phyloP scores from a whole-genome alignment of 805 yeast genomes.

The Teunomyces pallodes region DNA sequence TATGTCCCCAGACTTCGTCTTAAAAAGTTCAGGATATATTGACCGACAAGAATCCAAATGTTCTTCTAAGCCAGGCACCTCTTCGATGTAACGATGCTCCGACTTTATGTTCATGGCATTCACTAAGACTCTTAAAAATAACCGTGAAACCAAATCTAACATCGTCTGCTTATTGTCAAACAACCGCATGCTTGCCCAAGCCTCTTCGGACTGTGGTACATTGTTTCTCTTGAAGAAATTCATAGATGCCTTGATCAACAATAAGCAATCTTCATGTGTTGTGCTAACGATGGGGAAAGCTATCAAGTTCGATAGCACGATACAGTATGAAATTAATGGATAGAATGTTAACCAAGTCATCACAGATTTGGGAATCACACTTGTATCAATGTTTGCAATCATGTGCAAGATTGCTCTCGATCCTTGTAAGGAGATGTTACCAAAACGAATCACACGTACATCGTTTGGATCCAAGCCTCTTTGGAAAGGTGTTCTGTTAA shows the following conservation, averaged over 20 bases:
- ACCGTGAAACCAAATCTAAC: conserved; percentile 19
- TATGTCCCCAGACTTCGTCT: neutral
- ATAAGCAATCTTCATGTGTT: conserved; percentile 17
- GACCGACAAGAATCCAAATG: conserved; percentile 17
- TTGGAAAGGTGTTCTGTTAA: conserved; percentile 29
- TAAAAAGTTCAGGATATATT: conserved; percentile 15
- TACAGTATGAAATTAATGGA: conserved; percentile 23
- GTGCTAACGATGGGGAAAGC: conserved; percentile 15
- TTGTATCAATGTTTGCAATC: conserved; percentile 10
- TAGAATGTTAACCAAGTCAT: conserved; percentile 18
- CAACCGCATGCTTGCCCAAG: conserved; percentile 4
- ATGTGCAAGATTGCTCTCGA: conserved; percentile 24
- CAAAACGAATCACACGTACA: conserved; percentile 11
- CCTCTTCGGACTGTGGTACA: neutral
- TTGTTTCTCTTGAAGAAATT: conserved; percentile 8
- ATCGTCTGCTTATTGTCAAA: conserved; percentile 7
- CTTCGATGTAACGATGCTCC: conserved; percentile 11
- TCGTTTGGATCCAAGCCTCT: conserved; percentile 12
- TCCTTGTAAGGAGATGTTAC: conserved; percentile 19
- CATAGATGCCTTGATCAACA: conserved; percentile 19
- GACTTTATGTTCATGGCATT: conserved; percentile 14
- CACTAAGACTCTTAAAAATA: conserved; percentile 22
- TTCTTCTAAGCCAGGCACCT: conserved; percentile 15
- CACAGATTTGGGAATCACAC: conserved; percentile 12
- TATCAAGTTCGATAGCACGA: conserved; percentile 22